Evolutionary conservation across 2,329 filamentous ascomycete genomes (phyloP).

Genomic region (Fusarium sp.): DNA sequence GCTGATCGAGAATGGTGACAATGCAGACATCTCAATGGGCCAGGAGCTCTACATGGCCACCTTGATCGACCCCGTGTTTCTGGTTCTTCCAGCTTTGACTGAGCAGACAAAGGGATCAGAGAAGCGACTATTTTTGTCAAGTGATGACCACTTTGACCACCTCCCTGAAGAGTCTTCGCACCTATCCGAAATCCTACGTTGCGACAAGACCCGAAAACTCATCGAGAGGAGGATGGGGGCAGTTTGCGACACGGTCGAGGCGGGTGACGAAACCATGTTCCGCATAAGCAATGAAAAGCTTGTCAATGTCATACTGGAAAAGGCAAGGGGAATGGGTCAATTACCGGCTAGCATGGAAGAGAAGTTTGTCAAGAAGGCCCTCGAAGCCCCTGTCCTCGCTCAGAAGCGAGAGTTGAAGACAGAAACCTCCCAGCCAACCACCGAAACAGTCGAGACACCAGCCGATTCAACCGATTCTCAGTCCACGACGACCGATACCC

Average conservation of each 20-base stretch:
- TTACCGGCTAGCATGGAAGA: conserved; percentile 87
- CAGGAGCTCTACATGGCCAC: conserved; percentile 88
- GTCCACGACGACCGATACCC: conserved; percentile 54
- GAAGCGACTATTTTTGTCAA: conserved; percentile 73
- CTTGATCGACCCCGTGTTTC: conserved; percentile 83
- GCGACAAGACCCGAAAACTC: conserved; percentile 57
- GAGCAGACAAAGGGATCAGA: conserved; percentile 56
- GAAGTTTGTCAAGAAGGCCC: conserved; percentile 78
- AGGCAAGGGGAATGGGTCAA: conserved; percentile 76
- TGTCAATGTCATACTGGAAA: conserved; percentile 70
- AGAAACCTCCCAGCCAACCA: conserved; percentile 9
- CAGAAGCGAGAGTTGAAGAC: conserved; percentile 66
- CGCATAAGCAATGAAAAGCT: conserved; percentile 80
- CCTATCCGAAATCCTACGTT: conserved; percentile 66
- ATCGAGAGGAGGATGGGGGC: conserved; percentile 74
- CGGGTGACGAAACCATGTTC: conserved; percentile 87
- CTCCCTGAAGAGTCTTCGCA: conserved; percentile 67
- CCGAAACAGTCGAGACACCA: conserved; percentile 24
- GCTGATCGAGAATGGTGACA: conserved; percentile 60
- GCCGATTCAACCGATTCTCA: conserved; percentile 54
- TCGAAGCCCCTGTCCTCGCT: conserved; percentile 80
- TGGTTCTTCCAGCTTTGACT: conserved; percentile 78
- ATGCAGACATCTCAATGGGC: conserved; percentile 63
- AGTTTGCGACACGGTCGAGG: conserved; percentile 85
- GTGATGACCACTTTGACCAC: conserved; percentile 78